Evolutionary conservation across 1,284 basidiomycete species (phyloP).

Genomic region (Papiliotrema fonsecae): DNA sequence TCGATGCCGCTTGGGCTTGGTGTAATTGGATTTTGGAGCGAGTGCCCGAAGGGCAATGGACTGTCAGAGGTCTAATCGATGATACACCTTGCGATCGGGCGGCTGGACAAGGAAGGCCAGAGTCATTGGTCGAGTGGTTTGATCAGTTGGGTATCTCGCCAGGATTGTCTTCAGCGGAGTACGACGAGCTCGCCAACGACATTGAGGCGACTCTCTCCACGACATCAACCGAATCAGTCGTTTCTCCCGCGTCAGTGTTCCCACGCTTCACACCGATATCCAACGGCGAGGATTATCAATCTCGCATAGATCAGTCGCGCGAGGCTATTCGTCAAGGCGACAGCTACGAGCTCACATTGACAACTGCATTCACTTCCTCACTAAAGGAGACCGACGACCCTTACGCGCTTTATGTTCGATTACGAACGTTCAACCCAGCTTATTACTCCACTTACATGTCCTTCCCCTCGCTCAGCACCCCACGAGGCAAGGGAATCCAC

Average conservation of each 20-base stretch:
- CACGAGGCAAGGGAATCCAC: conserved; percentile 56
- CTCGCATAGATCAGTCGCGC: conserved; percentile 67
- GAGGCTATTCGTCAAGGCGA: conserved; percentile 76
- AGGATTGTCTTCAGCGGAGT: conserved; percentile 21
- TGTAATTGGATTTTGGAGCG: conserved; percentile 48
- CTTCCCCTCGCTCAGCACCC: conserved; percentile 51
- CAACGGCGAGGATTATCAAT: conserved; percentile 57
- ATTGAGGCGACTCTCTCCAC: conserved; percentile 3
- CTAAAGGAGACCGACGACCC: conserved; percentile 15
- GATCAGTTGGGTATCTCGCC: conserved; percentile 22
- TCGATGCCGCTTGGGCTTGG: conserved; percentile 48
- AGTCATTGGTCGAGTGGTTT: conserved; percentile 26
- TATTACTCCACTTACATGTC: conserved; percentile 81
- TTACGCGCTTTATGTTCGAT: conserved; percentile 50
- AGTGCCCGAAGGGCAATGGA: conserved; percentile 47
- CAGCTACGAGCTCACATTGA: conserved; percentile 94
- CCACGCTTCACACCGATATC: conserved; percentile 39
- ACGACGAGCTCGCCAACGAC: conserved; percentile 9
- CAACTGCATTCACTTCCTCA: conserved; percentile 58
- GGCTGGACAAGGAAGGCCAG: neutral
- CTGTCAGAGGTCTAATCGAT: conserved; percentile 44
- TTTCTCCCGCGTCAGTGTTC: conserved; percentile 15
- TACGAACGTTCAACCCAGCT: conserved; percentile 78
- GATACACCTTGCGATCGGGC: conserved; percentile 1
- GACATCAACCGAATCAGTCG: neutral